Conservation (phyloP, 2,329 filamentous ascomycete genomes). For the Podosphaera leucotricha region DNA sequence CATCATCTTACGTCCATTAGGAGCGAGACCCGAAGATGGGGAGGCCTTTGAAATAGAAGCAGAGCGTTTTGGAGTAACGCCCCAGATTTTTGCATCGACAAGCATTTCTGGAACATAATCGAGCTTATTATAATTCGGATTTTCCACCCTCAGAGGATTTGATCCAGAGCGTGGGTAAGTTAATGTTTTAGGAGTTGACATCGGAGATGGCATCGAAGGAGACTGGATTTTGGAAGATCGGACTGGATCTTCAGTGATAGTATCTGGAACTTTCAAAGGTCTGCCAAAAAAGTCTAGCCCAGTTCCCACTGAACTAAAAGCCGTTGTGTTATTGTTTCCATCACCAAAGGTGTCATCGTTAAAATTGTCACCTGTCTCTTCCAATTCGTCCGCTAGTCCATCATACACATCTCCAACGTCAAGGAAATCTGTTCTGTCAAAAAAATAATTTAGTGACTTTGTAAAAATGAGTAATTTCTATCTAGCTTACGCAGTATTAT, state of each 20-base stretch:
- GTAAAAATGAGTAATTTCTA: background rate
- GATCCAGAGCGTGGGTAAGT: slow-evolving; percentile 19
- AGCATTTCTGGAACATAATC: slow-evolving; percentile 75
- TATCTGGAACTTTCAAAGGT: slow-evolving; percentile 66
- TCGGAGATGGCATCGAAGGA: slow-evolving; percentile 22
- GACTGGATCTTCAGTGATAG: slow-evolving; percentile 75
- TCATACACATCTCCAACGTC: slow-evolving; percentile 72
- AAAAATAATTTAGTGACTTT: background rate
- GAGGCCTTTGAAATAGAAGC: slow-evolving; percentile 12
- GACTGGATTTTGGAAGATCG: slow-evolving; percentile 58
- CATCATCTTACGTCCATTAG: slow-evolving; percentile 52
- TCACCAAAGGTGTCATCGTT: slow-evolving; percentile 86
- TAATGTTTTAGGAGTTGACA: slow-evolving; percentile 12
- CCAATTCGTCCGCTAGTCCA: slow-evolving; percentile 69
- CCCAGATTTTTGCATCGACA: slow-evolving; percentile 86
- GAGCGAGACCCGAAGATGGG: slow-evolving; percentile 12
- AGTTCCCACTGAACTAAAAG: slow-evolving; percentile 42
- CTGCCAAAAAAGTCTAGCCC: slow-evolving; percentile 96
- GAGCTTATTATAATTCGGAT: slow-evolving; percentile 72
- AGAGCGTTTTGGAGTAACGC: slow-evolving; percentile 41
- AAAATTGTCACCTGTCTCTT: slow-evolving; percentile 80
- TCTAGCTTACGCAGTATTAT: slow-evolving; percentile 18
- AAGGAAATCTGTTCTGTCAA: slow-evolving; percentile 44
- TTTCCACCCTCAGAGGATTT: slow-evolving; percentile 54
- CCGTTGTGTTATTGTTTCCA: slow-evolving; percentile 20